A percentile compares a stretch with the other conserved stretches of the same genome.
These are phyloP conservation scores for Warburgia ugandensis DNA, from an alignment of 164 flowering plant genomes.

Conservation along the genomic window DNA sequence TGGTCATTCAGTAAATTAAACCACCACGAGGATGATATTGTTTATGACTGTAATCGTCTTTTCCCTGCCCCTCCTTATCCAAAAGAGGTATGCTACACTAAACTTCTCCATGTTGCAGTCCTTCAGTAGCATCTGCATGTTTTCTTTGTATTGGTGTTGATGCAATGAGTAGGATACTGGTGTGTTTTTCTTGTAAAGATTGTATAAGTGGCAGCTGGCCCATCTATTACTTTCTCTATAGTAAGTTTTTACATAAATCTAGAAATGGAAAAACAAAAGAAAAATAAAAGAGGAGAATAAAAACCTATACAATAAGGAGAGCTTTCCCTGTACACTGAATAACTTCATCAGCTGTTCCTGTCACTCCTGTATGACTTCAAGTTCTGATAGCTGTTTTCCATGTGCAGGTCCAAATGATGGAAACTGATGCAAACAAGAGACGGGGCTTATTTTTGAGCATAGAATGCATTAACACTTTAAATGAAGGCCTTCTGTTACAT, in stretches of 20 bases:
- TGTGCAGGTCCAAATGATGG: conserved; percentile 60
- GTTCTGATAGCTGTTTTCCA: background rate
- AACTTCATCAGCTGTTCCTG: background rate
- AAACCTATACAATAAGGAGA: too few species aligned
- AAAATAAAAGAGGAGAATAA: too few species aligned
- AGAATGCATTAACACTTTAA: conserved; percentile 85
- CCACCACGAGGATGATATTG: conserved; percentile 81
- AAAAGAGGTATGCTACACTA: conserved; percentile 52
- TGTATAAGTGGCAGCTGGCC: too few species aligned
- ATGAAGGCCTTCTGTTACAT: conserved; percentile 79
- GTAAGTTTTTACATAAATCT: too few species aligned
- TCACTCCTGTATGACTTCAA: background rate
- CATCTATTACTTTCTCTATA: too few species aligned
- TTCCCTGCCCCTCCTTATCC: conserved; percentile 98
- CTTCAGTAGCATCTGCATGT: background rate
- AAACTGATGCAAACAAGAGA: conserved; percentile 52
- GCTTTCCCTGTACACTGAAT: too few species aligned
- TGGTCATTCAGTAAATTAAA: conserved; percentile 94
- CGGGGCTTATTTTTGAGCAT: conserved; percentile 59
- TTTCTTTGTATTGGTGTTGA: background rate
- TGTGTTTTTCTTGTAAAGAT: too few species aligned
- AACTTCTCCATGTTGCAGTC: background rate
- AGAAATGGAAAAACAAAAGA: too few species aligned
- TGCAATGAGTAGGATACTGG: background rate
- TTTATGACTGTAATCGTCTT: conserved; percentile 79